These are phyloP conservation scores for Pyrenophora teres DNA, from an alignment of 2,329 filamentous ascomycete genomes.

Conservation along the genomic window DNA sequence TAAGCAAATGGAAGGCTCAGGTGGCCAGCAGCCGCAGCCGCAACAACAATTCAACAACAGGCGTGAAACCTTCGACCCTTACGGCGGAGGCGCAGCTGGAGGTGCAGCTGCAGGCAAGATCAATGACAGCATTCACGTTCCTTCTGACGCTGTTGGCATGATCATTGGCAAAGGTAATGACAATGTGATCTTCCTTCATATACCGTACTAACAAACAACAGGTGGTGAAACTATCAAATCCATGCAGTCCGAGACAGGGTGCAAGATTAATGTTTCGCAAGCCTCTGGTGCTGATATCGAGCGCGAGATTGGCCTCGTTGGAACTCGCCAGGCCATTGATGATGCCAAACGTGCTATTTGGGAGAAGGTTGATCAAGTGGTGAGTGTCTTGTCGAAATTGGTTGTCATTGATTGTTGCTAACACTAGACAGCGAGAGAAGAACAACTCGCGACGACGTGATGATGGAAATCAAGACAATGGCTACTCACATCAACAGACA, in stretches of 20 bases:
- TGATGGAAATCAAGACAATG: constrained; percentile 46
- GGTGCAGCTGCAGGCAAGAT: constrained; percentile 59
- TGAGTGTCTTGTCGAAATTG: constrained; percentile 54
- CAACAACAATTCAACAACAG: constrained; percentile 31
- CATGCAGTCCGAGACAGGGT: constrained; percentile 84
- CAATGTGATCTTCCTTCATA: not conserved
- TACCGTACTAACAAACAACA: constrained; percentile 32
- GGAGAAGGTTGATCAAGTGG: constrained; percentile 89
- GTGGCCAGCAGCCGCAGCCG: constrained; percentile 18
- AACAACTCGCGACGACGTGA: constrained; percentile 51
- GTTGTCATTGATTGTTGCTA: constrained; percentile 12
- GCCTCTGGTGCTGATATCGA: constrained; percentile 79
- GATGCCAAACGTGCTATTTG: constrained; percentile 83
- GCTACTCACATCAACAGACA: constrained; percentile 55
- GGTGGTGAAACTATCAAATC: constrained; percentile 91
- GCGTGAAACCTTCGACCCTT: constrained; percentile 47
- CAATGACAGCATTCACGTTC: constrained; percentile 82
- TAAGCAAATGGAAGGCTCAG: constrained; percentile 49
- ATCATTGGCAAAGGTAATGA: constrained; percentile 80
- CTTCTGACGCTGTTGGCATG: constrained; percentile 92
- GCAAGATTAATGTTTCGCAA: constrained; percentile 93
- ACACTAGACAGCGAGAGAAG: constrained; percentile 52
- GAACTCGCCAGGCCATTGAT: constrained; percentile 74
- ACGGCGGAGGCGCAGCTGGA: constrained; percentile 47
- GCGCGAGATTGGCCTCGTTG: constrained; percentile 85